These are phyloP conservation scores for Verticillium klebahnii DNA, from an alignment of 2,329 filamentous ascomycete species.

Conservation along the genomic window DNA sequence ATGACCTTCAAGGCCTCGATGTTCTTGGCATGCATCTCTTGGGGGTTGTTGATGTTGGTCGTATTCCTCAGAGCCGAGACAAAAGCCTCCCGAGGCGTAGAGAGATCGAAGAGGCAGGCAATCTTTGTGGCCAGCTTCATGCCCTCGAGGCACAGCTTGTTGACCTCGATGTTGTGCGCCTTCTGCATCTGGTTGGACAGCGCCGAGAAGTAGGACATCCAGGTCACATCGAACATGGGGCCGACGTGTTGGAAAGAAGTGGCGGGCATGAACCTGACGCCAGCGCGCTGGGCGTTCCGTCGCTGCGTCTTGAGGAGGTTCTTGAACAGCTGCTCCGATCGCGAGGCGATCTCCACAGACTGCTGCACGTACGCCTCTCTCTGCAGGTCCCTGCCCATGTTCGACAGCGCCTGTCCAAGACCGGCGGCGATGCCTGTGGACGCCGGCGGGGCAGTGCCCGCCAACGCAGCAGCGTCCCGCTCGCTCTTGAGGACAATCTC, in stretches of 20 bases:
- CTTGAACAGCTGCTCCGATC: conserved; percentile 83
- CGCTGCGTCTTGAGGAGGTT: conserved; percentile 87
- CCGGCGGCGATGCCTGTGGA: conserved; percentile 70
- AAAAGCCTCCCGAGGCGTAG: conserved; percentile 92
- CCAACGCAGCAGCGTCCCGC: conserved; percentile 79
- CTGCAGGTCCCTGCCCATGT: conserved; percentile 85
- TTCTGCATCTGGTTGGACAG: conserved; percentile 92
- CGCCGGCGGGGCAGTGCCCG: conserved; percentile 58
- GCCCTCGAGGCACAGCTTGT: conserved; percentile 89
- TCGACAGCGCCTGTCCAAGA: conserved; percentile 84
- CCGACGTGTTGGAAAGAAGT: conserved; percentile 93
- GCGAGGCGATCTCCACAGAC: conserved; percentile 80
- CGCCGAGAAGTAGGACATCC: conserved; percentile 98
- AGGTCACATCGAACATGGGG: conserved; percentile 97
- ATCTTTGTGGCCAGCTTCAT: conserved; percentile 93
- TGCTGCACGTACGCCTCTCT: conserved; percentile 91
- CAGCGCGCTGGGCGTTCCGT: conserved; percentile 65
- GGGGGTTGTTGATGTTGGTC: conserved; percentile 92
- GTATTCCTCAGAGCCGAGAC: conserved; percentile 89
- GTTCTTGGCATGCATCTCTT: conserved; percentile 94
- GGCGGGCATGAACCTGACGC: conserved; percentile 80
- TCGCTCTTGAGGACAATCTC: conserved; percentile 96
- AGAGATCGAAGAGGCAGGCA: conserved; percentile 86
- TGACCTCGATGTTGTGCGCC: conserved; percentile 85
- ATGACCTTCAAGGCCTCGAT: conserved; percentile 90